A percentile compares a stretch with the other conserved stretches of the same genome.
Evolutionary conservation across 768 basidiomycete species (phyloP).

Genomic region (Amyloporia xantha): DNA sequence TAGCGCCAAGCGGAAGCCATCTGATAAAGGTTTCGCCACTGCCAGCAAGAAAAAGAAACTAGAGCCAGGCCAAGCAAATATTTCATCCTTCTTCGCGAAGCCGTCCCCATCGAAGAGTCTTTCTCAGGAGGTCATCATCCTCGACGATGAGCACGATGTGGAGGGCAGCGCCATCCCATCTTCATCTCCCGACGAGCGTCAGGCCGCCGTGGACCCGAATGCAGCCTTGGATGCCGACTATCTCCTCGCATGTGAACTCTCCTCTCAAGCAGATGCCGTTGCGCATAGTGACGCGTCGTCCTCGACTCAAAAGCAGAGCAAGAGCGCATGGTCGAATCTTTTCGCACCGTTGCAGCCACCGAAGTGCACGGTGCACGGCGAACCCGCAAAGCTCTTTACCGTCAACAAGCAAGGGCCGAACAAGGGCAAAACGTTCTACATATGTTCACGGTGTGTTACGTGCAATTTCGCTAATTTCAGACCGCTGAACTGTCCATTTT

Average conservation of each 20-base stretch:
- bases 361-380: conserved; percentile 64
- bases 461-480: too few relatives aligned
- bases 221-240: conserved; percentile 40
- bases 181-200: conserved; percentile 10
- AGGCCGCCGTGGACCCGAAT: conserved; percentile 3
- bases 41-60: conserved; percentile 21
- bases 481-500: too few relatives aligned
- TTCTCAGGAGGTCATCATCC: conserved; percentile 19
- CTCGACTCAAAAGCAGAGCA: conserved; percentile 23
- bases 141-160: conserved; percentile 22
- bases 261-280: conserved; percentile 25
- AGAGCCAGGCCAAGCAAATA: conserved; percentile 25
- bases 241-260: conserved; percentile 44
- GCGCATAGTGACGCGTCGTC: neutral
- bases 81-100: conserved; percentile 31
- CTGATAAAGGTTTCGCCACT: neutral
- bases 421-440: conserved; percentile 78
- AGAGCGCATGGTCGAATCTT: conserved; percentile 60
- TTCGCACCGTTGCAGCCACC: conserved; percentile 66
- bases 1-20: conserved; percentile 10
- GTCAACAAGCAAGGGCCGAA: conserved; percentile 85
- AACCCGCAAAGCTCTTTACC: conserved; percentile 68
- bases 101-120: conserved; percentile 6
- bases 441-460: conserved; percentile 68
- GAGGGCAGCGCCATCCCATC: neutral